phyloP scores from a whole-genome alignment of 2,329 filamentous ascomycete genomes.

The Pyrenochaeta sp. region DNA sequence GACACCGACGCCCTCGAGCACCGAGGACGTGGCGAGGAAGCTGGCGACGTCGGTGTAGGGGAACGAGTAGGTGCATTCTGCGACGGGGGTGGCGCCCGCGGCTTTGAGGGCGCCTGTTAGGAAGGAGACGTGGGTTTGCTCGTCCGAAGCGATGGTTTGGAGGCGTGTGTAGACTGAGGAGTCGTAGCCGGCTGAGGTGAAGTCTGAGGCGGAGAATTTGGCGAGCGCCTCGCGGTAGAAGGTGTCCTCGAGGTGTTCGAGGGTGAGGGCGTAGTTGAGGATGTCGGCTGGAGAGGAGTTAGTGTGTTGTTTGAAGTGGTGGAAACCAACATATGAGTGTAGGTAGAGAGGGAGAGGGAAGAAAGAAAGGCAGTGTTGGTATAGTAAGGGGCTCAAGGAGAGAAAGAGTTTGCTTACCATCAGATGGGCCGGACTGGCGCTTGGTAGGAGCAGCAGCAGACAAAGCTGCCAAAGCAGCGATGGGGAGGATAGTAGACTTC shows the following conservation, averaged over 20 bases:
- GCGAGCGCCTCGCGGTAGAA: conserved; percentile 69
- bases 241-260: conserved; percentile 61
- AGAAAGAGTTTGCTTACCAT: conserved; percentile 11
- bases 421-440: conserved; percentile 27
- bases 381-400: no score
- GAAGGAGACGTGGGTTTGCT: conserved; percentile 65
- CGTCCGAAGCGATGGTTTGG: conserved; percentile 64
- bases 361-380: no score
- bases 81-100: conserved; percentile 60
- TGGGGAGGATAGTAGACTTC: conserved; percentile 21
- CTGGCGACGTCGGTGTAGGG: conserved; percentile 55
- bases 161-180: conserved; percentile 65
- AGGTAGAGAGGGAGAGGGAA: not conserved
- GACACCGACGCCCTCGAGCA: conserved; percentile 65
- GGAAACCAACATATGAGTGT: not conserved
- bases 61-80: conserved; percentile 65
- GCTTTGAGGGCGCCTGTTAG: conserved; percentile 55
- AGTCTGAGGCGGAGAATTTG: conserved; percentile 57
- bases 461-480: conserved; percentile 17
- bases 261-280: conserved; percentile 55
- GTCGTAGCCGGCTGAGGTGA: conserved; percentile 40
- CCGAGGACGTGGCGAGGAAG: conserved; percentile 61
- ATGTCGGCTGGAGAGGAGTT: conserved; percentile 26
- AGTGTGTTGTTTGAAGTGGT: not conserved
- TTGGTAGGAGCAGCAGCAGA: conserved; percentile 32